Conservation (phyloP, 2,329 filamentous ascomycete species). For the Cladophialophora exuberans region DNA sequence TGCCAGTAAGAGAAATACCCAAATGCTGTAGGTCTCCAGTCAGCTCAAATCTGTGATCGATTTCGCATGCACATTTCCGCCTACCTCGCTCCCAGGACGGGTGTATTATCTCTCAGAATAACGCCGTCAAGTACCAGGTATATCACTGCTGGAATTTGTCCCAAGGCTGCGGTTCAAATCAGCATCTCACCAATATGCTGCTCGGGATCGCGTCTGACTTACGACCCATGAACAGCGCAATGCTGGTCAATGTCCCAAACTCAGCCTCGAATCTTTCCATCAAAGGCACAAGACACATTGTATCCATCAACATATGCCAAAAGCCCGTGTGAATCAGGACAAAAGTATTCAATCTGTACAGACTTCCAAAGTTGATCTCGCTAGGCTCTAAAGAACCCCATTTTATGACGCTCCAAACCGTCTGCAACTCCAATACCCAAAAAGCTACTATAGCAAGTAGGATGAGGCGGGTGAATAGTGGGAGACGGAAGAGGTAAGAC, state of each 20-base stretch:
- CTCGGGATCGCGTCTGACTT: slow-evolving; percentile 47
- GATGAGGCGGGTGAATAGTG: slow-evolving; percentile 78
- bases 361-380: slow-evolving; percentile 79
- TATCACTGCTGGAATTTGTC: slow-evolving; percentile 77
- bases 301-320: slow-evolving; percentile 78
- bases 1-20: slow-evolving; percentile 86
- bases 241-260: slow-evolving; percentile 84
- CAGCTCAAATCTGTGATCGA: neutral
- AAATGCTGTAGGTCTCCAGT: slow-evolving; percentile 65
- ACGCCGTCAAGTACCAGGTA: slow-evolving; percentile 80
- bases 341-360: slow-evolving; percentile 91
- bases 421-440: slow-evolving; percentile 71
- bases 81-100: slow-evolving; percentile 81
- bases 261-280: slow-evolving; percentile 92
- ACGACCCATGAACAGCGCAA: slow-evolving; percentile 90
- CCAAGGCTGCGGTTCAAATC: slow-evolving; percentile 60
- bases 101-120: slow-evolving; percentile 70
- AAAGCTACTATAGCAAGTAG: slow-evolving; percentile 67
- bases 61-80: slow-evolving; percentile 30
- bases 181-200: neutral
- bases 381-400: slow-evolving; percentile 81
- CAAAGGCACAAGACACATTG: slow-evolving; percentile 79
- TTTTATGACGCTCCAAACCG: slow-evolving; percentile 70
- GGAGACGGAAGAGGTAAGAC: slow-evolving; percentile 82
- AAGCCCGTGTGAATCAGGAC: slow-evolving; percentile 82